These are phyloP conservation scores for Bolboschoenoplectus hybrid DNA, from an alignment of 202 grass and related monocot species.

Conservation along the genomic window DNA sequence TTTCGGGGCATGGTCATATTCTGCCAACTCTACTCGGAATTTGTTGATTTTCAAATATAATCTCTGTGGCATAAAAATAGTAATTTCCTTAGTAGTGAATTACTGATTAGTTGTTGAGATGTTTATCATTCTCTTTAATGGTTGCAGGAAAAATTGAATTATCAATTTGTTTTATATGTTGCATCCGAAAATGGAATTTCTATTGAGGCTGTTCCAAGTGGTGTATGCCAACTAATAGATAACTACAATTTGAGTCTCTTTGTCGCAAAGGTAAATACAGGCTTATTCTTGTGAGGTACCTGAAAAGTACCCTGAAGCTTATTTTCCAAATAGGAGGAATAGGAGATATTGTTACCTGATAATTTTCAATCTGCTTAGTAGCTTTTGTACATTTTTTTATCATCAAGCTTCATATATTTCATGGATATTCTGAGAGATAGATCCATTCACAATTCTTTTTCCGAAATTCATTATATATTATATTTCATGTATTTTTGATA, in stretches of 20 bases:
- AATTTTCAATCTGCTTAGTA: no score
- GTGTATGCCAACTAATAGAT: slow-evolving; percentile 60
- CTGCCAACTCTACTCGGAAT: not conserved
- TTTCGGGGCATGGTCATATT: not conserved
- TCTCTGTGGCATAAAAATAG: not conserved
- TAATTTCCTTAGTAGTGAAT: not conserved
- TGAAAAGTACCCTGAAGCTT: no score
- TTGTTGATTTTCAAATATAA: slow-evolving; percentile 2
- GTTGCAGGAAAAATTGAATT: slow-evolving; percentile 69
- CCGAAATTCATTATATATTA: no score
- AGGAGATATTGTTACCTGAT: no score
- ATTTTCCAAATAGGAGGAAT: no score
- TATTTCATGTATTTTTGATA: no score
- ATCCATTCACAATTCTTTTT: no score
- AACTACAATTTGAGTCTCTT: slow-evolving; percentile 62
- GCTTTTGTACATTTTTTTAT: no score
- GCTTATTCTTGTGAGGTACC: not conserved
- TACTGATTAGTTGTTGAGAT: not conserved
- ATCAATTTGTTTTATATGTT: slow-evolving; percentile 74
- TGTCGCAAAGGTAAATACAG: slow-evolving; percentile 58
- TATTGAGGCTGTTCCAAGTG: slow-evolving; percentile 50
- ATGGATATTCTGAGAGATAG: no score
- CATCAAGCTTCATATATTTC: no score
- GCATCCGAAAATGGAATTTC: slow-evolving; percentile 51
- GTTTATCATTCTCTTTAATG: not conserved